Percentiles rank a stretch among this genome's conserved stretches.
Conservation (phyloP, 108 stramenopile genomes). For the Skeletonema menzelii region DNA sequence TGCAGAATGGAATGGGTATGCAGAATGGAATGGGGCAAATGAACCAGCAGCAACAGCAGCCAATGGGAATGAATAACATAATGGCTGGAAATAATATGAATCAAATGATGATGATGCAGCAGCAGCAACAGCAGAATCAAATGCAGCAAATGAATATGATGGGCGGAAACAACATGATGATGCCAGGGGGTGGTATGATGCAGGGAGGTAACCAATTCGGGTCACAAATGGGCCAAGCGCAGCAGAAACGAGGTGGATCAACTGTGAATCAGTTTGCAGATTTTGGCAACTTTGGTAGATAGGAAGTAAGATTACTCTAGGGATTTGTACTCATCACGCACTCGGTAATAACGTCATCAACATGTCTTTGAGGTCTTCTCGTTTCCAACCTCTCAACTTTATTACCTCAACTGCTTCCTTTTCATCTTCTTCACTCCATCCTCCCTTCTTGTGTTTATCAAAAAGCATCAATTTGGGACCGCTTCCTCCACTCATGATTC, state of each 20-base stretch:
- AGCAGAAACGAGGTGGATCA: conserved; percentile 21
- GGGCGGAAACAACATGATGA: conserved; percentile 2
- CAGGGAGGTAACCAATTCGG: conserved; percentile 25
- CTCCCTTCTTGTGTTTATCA: conserved; percentile 42
- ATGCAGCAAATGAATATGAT: conserved; percentile 38
- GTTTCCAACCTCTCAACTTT: conserved; percentile 55
- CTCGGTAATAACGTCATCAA: conserved; percentile 59
- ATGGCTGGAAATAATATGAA: conserved; percentile 36
- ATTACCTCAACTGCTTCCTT: conserved; percentile 51
- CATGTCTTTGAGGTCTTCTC: conserved; percentile 73
- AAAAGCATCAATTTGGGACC: conserved; percentile 43
- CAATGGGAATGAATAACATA: background rate
- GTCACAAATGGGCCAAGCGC: conserved; percentile 17
- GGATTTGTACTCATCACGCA: conserved; percentile 17
- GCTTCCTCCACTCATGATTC: conserved; percentile 21
- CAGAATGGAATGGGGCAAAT: conserved; percentile 28
- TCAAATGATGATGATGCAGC: conserved; percentile 21
- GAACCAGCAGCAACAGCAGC: conserved; percentile 8
- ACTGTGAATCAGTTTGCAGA: conserved; percentile 44
- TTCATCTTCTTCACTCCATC: conserved; percentile 43
- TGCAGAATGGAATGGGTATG: conserved; percentile 21
- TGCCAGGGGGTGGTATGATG: conserved; percentile 18
- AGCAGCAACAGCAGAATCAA: conserved; percentile 30
- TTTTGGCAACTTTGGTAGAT: conserved; percentile 50
- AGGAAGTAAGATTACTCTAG: background rate